Evolutionary conservation across 2,329 filamentous ascomycete genomes (phyloP).

Genomic region (Sclerotinia borealis): DNA sequence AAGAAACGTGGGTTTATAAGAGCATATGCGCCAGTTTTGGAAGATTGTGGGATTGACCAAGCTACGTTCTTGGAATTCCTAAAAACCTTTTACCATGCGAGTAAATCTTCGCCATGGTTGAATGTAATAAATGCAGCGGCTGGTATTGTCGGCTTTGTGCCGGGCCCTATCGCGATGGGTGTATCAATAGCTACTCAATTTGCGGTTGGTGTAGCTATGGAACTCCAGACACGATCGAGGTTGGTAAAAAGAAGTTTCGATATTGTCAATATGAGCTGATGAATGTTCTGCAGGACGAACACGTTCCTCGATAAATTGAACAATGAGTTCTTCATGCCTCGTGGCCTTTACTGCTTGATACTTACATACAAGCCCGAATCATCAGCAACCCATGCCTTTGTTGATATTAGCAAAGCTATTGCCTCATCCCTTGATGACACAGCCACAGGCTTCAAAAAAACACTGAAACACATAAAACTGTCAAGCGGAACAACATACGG

Average conservation of each 20-base stretch:
- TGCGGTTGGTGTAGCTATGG: conserved; percentile 37
- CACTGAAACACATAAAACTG: conserved; percentile 32
- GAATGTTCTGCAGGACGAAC: conserved; percentile 34
- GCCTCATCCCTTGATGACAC: conserved; percentile 30
- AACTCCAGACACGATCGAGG: conserved; percentile 27
- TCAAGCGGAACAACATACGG: conserved; percentile 35
- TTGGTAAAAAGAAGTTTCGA: neutral
- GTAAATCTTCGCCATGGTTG: conserved; percentile 36
- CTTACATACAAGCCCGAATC: conserved; percentile 46
- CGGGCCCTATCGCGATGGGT: conserved; percentile 37
- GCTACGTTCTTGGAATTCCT: conserved; percentile 44
- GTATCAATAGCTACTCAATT: conserved; percentile 41
- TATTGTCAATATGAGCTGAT: conserved; percentile 3
- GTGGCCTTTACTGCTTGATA: conserved; percentile 49
- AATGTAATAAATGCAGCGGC: conserved; percentile 39
- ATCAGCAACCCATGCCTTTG: conserved; percentile 15
- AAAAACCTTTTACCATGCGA: conserved; percentile 40
- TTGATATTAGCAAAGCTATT: conserved; percentile 35
- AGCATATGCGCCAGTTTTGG: conserved; percentile 46
- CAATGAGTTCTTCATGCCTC: conserved; percentile 49
- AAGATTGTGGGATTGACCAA: conserved; percentile 42
- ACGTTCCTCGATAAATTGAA: conserved; percentile 51
- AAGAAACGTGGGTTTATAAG: conserved; percentile 45
- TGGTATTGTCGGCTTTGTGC: conserved; percentile 32
- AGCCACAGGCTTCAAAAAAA: conserved; percentile 23